Percentiles rank a stretch among this genome's conserved stretches.
These are phyloP conservation scores for Scleroderma citrinum DNA, from an alignment of 768 basidiomycete genomes.

Conservation along the genomic window DNA sequence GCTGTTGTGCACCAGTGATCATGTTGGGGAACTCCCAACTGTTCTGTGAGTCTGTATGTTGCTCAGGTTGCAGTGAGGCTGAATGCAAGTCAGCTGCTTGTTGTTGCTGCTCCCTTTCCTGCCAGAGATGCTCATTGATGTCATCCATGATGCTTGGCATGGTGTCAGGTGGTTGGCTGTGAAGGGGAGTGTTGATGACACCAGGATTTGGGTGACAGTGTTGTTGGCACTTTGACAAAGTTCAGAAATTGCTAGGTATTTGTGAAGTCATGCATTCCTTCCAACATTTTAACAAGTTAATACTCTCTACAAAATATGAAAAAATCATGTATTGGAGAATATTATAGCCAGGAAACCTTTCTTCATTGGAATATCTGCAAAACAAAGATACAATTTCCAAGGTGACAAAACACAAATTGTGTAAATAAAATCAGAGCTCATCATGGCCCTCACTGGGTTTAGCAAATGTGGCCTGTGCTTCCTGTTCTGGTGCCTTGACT, in stretches of 20 bases:
- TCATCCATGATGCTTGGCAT: not conserved
- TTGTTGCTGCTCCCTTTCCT: not conserved
- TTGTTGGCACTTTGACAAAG: not conserved
- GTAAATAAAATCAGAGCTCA: constrained; percentile 19
- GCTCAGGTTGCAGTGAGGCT: not conserved
- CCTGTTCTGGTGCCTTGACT: constrained; percentile 17
- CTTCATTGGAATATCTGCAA: too few relatives aligned
- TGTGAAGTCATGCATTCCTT: not conserved
- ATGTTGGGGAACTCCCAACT: not conserved
- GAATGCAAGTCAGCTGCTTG: not conserved
- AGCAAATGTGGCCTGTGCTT: constrained; percentile 20
- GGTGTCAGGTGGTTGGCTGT: not conserved
- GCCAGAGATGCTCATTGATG: not conserved
- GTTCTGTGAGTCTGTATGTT: not conserved
- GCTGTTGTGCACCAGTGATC: not conserved
- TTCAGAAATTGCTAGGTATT: not conserved
- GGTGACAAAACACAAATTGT: constrained; percentile 9
- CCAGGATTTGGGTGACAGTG: not conserved
- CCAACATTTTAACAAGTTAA: not conserved
- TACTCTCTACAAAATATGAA: not conserved
- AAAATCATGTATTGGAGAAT: not conserved
- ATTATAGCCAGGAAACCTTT: too few relatives aligned
- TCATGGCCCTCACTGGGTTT: constrained; percentile 22
- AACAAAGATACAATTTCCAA: too few relatives aligned
- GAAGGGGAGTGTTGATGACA: not conserved